Base-by-base conservation (phyloP, 805 yeast species). In the Nakazawaea ambrosiae region DNA sequence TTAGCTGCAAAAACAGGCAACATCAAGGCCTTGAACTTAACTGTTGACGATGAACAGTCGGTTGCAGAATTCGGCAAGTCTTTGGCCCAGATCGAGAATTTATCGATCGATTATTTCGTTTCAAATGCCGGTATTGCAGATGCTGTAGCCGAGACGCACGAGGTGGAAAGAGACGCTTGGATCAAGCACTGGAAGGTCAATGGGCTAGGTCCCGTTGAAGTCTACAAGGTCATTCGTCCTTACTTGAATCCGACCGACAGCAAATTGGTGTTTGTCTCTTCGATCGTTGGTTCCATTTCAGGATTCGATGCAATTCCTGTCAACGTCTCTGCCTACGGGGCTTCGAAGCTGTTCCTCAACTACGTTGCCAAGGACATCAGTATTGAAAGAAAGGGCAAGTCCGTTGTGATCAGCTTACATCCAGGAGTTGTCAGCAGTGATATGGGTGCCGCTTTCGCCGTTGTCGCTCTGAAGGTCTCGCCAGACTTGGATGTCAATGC, bases 401-500 rank as follows among this genome's bases (percentile, higher is more conserved):
- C 29, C 16, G 23, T 23, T 15, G 52, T 57, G 28, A 44, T 60
- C 17, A 45, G 63, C 8, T n/a, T 61, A 10, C 60, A 57, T 37
- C 71, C 71, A 1, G 69, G 71, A 27, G 27, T 50, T 11, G 66
- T 65, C 11, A 14, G 38, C 11, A 60, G 61, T 26, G 67, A 63
- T 33, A 53, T 57, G 57, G 55, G 51, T 4, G 34, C 6, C 14
- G 14, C 10, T 8, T 8, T 22, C 10, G 24, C 24, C 24, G 10
- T 8, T 7, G 24, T 8, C 16, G 26, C 11, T 12, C 26, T 9
- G 26, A 23, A 23, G 12, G 11, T 9, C 12, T 9, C 12, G 8
- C 11, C 26, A 9, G 12, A 23, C 8, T 8, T 27, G 29, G 7
- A 6, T 8, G 16, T 8, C 12, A 12, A 8, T 9, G 29, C 8